Percentiles rank a stretch among this genome's conserved stretches.
These are phyloP conservation scores for Trichopus zeylanicus DNA, from an alignment of 116 monocot species.

Conservation along the genomic window DNA sequence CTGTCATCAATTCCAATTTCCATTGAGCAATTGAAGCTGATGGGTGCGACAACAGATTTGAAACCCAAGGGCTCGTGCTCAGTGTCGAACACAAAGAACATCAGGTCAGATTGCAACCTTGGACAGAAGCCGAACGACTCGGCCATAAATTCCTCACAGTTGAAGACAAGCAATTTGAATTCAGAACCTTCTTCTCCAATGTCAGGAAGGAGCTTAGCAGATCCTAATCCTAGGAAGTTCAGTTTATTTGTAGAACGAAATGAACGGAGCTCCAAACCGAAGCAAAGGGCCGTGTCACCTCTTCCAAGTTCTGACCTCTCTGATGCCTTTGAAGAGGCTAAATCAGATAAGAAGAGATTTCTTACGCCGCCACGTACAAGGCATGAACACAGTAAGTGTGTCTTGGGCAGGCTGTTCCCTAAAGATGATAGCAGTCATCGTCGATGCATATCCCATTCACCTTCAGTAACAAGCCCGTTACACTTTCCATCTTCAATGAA, in stretches of 20 bases:
- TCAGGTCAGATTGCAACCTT: background rate
- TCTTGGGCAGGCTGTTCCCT: constrained; percentile 12
- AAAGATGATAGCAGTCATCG: constrained; percentile 11
- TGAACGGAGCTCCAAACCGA: background rate
- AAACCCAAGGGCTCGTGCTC: background rate
- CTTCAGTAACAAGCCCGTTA: constrained; percentile 14
- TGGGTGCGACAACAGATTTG: background rate
- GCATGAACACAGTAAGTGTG: constrained; percentile 19
- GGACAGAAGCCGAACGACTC: background rate
- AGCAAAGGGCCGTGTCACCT: constrained; percentile 32
- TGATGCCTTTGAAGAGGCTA: constrained; percentile 50
- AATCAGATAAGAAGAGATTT: constrained; percentile 18
- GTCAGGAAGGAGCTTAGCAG: background rate
- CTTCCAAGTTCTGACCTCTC: constrained; percentile 21
- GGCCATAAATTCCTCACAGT: background rate
- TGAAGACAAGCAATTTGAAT: background rate
- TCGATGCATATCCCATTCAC: background rate
- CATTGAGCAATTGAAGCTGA: background rate
- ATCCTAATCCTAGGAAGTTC: background rate
- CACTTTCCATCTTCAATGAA: constrained; percentile 24
- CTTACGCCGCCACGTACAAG: constrained; percentile 27
- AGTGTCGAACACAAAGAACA: background rate
- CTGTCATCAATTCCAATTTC: background rate
- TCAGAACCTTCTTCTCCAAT: background rate
- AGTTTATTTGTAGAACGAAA: background rate